Base-by-base conservation (phyloP, 441 rosid species). In the Euphorbia schlechtendalii region DNA sequence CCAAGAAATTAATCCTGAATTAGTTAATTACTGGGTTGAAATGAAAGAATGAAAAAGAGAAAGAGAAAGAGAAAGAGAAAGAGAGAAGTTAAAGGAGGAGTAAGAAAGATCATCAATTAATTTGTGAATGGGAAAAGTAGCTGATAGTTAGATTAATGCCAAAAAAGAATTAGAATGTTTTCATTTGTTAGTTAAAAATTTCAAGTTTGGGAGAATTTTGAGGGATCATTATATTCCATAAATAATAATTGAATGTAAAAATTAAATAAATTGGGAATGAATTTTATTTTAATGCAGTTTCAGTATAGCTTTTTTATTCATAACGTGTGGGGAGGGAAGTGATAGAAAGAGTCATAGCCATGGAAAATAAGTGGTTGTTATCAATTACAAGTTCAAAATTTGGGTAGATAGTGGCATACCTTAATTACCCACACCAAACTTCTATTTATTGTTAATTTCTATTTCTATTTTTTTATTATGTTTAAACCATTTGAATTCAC, bases 291-390 rank as follows among this genome's bases (percentile, higher is more conserved):
- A 9, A 0, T 48, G 8, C 20, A 9, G 22, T 61, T 21, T 15
- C 8, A 17, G 13, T 62, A 22, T 18, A 5, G 53, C 13, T 49
- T 51, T 13, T 59, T 64, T n/a, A 1, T 27, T 14, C 20, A 28
- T 18, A 34, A 56, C 21, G 65, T 70, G 59, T 21, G 46, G 43
- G 43, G 21, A 43, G 21, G 40, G 46, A 21, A 64, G 24, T 18
- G 34, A 28, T 46, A 68, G 76, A 73, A 78, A 65, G 17, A 69
- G 82, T 66, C 77, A 14, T 54, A 53, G 76, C 74, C 56, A 48
- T 28, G 64, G 74, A 38, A 67, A 72, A 60, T 28, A 36, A 68
- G 69, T 67, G 63, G 57, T 68, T 77, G 76, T 63, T 66, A 22
- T 71, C 62, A 67, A 65, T 68, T 30, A 54, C 14, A 41, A n/a